phyloP scores from a whole-genome alignment of 768 basidiomycete genomes.

The Suillus plorans region DNA sequence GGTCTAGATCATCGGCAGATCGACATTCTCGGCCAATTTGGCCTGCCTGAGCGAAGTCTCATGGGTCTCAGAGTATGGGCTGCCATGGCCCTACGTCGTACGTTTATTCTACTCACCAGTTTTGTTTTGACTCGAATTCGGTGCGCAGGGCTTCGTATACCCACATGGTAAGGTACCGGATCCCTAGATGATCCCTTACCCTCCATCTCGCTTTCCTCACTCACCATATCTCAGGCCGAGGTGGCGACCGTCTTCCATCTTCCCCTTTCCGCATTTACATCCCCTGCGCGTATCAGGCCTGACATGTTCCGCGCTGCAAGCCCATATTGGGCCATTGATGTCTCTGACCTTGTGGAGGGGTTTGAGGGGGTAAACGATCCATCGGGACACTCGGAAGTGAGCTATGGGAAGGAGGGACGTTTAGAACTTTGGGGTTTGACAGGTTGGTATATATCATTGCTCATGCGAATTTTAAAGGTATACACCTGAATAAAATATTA shows the following conservation, averaged over 20 bases:
- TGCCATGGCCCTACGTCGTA: neutral
- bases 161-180: neutral
- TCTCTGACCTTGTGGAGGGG: neutral
- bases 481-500: constrained; percentile 27
- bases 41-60: constrained; percentile 48
- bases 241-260: neutral
- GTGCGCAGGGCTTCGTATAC: neutral
- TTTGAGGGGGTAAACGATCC: neutral
- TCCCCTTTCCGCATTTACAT: neutral
- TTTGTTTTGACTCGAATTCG: neutral
- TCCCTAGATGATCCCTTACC: neutral
- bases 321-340: neutral
- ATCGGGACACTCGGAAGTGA: neutral
- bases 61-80: neutral
- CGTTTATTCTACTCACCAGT: neutral
- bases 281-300: neutral
- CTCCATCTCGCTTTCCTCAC: neutral
- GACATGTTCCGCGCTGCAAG: neutral
- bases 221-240: neutral
- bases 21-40: constrained; percentile 64
- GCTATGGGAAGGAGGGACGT: constrained; percentile 26
- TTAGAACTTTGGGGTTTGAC: constrained; percentile 84
- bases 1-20: constrained; percentile 31
- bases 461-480: constrained; percentile 56
- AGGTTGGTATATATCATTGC: constrained; percentile 72